Evolutionary conservation across 257 asterid genomes (phyloP), one percentile per base, ranked within the genome.

Genomic region (Jaltomata sinuosa): DNA sequence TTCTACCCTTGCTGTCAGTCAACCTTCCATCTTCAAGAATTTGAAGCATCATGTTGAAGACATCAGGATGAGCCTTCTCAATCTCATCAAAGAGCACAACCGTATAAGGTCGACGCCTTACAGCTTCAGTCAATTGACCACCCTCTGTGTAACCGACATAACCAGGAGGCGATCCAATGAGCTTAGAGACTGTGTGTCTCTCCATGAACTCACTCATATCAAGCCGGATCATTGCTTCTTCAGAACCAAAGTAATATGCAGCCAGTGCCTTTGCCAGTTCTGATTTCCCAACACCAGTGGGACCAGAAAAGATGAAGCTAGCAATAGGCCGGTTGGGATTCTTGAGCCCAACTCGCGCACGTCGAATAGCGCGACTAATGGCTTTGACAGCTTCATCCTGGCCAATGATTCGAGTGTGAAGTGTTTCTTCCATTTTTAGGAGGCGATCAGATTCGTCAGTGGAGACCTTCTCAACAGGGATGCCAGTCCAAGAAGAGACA

Each of bases 401-500:
- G 19, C 96, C 96, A 79, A 90, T 49, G 42, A 90, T 86, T 62
- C 93, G 84, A 8, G 21, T 90, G 84, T 90, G 99, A 78, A 96
- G 98, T 0, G 98, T 96, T 83, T 93, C 98, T 86, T 96, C 99
- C 99, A 96, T 94, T 89, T 93, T 94, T 64, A 96, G 95, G 84
- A 96, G 99, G 55, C 98, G 97, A 34, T 93, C 97, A 2, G 99
- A 96, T 82, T 96, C 99, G 22, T 94, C 98, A 4, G 94, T 86
- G 0, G 99, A 94, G 52, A 96, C 99, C 87, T 96, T 96, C 68
- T 94, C 98, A 16, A 96, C 99, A 4, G 99, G 99, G 77, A 96
- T 96, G 57, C 99, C 99, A 0, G 99, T 96, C 99, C 99, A 94
- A 9, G 98, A 92, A 85, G 98, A 91, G 65, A 96, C 98, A 4